Base-by-base conservation (phyloP, 768 basidiomycete genomes). In the Lentinula guzmanii region DNA sequence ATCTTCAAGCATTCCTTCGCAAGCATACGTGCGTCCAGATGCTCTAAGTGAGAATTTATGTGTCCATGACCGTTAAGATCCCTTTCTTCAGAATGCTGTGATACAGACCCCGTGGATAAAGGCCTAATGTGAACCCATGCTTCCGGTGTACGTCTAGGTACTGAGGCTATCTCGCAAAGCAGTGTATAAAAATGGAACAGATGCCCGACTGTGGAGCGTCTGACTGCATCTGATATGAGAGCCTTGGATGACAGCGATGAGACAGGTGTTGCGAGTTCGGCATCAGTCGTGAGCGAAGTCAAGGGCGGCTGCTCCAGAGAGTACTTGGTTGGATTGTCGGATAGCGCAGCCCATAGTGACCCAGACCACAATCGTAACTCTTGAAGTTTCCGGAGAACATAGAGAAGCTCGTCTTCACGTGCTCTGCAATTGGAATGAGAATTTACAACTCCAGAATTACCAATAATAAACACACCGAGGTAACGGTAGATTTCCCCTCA, bases 401-500 rank as follows among this genome's bases (percentile, higher is more conserved):
- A 96, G 1, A 95, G 70, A 13, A 98, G 69, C 66, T 98, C 96
- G 66, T 96, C 93, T 71, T 98, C 94, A 28, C 93, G 82, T 0
- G 86, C 83, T 59, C 95, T 95, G 61, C n/a, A 42, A 46, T n/a
- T 37, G 39, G 41, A 28, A 21, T 53, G 24, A 52, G 18, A 48
- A 48, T 24, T 56, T 34, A 46, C 41, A 16, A 35, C 39, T 50
- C 53, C 5, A 51, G 61, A 5, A 61, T 31, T 8, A 58, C 43
- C 4, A 35, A 4, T 3, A 55, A 18, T 35, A 0, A 6, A 67
- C 73, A 64, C 56, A 91, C 92, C 93, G 83, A 46, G 92, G 86
- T 73, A 97, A 95, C 1, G 96, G 96, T 62, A 95, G 77, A 62
- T 82, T 84, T 1, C 95, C 94, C n/a, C 95, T 83, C 35, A 98